Evolutionary conservation across 805 yeast genomes (phyloP), one percentile per base, ranked within the genome.

Genomic region (Spathaspora passalidarum): DNA sequence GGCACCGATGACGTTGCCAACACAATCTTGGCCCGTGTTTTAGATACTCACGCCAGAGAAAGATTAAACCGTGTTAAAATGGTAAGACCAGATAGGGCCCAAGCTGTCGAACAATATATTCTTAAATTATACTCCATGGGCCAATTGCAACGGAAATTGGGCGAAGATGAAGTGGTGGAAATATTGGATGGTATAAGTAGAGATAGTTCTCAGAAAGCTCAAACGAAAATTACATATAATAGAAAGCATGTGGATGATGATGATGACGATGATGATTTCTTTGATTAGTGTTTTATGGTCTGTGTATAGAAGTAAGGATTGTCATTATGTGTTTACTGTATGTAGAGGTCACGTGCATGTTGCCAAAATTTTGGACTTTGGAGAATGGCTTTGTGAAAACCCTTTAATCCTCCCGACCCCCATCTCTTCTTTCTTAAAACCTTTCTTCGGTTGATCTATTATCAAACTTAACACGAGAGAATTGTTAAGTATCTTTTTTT

Each of bases 21-120:
- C n/a, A 38, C 72, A 18, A 64, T 67, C 47, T 68, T 89, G 45
- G 75, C 88, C 6, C 92, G 86, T 53, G 78, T 89, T 17, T 72
- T 94, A 38, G 88, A 87, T 46, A 83, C 92, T 9, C 80, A 77
- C 43, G 99, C 98, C 1, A 76, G 95, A 40, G 97, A 92, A 59
- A 76, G 99, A 48, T 73, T 92, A 39, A 80, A 91, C 16, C 75
- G 99, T 48, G 95, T 92, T 16, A 72, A 89, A 22, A 78, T 94
- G 61, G 99, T 92, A 38, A 81, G 91, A 59, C 95, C 95, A 2
- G 98, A 94, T 44, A 75, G 97, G 46, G 98, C 96, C 1, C 77
- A 79, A 43, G 87, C 90, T 2, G 97, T 90, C 11, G 97, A 92
- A 57, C 82, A 84, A 50, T 81, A 92, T 56, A 68, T 92, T 38